These are phyloP conservation scores for Phytophthora palmivora DNA, from an alignment of 352 stramenopile species.

Conservation along the genomic window DNA sequence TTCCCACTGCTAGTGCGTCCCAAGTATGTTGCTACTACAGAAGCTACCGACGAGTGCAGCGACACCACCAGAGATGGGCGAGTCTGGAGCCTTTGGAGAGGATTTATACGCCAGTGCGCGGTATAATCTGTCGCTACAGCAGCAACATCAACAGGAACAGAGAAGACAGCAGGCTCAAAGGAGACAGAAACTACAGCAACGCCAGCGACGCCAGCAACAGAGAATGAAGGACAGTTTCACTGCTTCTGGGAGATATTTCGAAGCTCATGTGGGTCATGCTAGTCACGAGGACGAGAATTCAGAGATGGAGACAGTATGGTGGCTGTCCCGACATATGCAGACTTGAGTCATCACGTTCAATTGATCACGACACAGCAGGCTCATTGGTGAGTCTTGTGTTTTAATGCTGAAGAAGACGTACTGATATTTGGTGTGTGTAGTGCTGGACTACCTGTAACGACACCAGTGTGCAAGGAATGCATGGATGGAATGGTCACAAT, in stretches of 20 bases:
- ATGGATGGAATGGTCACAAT: slow-evolving; percentile 77
- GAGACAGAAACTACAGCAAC: slow-evolving; percentile 31
- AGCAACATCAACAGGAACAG: slow-evolving; percentile 48
- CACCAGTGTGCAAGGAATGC: slow-evolving; percentile 78
- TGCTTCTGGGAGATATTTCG: slow-evolving; percentile 25
- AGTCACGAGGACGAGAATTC: slow-evolving; percentile 28
- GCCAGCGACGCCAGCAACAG: slow-evolving; percentile 36
- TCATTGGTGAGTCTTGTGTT: slow-evolving; percentile 56
- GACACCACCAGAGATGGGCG: slow-evolving; percentile 35
- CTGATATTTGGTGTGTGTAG: slow-evolving; percentile 27
- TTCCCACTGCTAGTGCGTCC: slow-evolving; percentile 69
- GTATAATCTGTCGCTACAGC: slow-evolving; percentile 54
- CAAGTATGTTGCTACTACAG: slow-evolving; percentile 62
- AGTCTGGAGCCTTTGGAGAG: slow-evolving; percentile 41
- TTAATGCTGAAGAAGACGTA: too few species aligned
- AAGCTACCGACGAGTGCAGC: slow-evolving; percentile 32
- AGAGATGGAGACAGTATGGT: slow-evolving; percentile 64
- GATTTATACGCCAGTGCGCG: slow-evolving; percentile 50
- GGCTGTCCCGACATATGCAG: slow-evolving; percentile 69
- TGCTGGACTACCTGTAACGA: slow-evolving; percentile 63
- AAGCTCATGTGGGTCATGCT: slow-evolving; percentile 27
- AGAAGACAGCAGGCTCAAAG: slow-evolving; percentile 32
- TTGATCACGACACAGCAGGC: slow-evolving; percentile 73
- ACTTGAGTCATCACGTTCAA: slow-evolving; percentile 77
- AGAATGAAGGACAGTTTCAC: slow-evolving; percentile 39